Percentiles rank a stretch among this genome's conserved stretches.
Evolutionary conservation across 2,329 filamentous ascomycete genomes (phyloP).

Genomic region (Penicillium sp.): DNA sequence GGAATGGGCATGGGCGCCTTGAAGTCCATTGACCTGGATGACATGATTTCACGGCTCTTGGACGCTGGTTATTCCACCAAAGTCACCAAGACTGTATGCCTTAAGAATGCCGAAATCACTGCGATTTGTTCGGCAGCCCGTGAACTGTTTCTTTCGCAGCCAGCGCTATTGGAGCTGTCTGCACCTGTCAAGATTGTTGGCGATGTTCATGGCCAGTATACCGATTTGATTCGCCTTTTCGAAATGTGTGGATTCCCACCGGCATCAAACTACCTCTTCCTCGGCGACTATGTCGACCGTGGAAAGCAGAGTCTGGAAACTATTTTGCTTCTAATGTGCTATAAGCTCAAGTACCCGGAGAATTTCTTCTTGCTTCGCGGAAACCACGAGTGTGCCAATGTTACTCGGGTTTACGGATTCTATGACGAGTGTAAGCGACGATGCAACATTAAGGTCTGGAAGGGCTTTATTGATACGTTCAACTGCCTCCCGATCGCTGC

Average conservation of each 20-base stretch:
- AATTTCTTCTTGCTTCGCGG: slow-evolving; percentile 95
- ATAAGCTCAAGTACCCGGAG: slow-evolving; percentile 95
- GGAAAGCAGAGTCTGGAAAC: slow-evolving; percentile 96
- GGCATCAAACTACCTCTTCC: slow-evolving; percentile 85
- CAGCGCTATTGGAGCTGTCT: slow-evolving; percentile 85
- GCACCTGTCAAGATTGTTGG: slow-evolving; percentile 97
- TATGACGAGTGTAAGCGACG: slow-evolving; percentile 97
- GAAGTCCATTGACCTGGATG: slow-evolving; percentile 90
- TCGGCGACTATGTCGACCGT: slow-evolving; percentile 94
- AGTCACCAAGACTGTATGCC: slow-evolving; percentile 93
- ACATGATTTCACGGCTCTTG: slow-evolving; percentile 91
- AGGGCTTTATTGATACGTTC: slow-evolving; percentile 95
- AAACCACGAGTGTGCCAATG: slow-evolving; percentile 96
- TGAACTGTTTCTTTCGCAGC: slow-evolving; percentile 87
- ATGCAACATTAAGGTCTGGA: slow-evolving; percentile 97
- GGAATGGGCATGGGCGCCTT: slow-evolving; percentile 83
- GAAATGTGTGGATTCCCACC: slow-evolving; percentile 98
- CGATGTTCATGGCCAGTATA: slow-evolving; percentile 95
- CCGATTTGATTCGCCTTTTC: slow-evolving; percentile 92
- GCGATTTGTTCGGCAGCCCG: slow-evolving; percentile 88
- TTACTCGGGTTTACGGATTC: slow-evolving; percentile 93
- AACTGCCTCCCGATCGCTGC: slow-evolving; percentile 92
- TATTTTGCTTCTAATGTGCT: slow-evolving; percentile 87
- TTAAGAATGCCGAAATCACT: slow-evolving; percentile 96
- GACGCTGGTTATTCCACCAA: slow-evolving; percentile 96